Base-by-base conservation (phyloP, 2,329 filamentous ascomycete genomes). In the Botrytis cinerea region DNA sequence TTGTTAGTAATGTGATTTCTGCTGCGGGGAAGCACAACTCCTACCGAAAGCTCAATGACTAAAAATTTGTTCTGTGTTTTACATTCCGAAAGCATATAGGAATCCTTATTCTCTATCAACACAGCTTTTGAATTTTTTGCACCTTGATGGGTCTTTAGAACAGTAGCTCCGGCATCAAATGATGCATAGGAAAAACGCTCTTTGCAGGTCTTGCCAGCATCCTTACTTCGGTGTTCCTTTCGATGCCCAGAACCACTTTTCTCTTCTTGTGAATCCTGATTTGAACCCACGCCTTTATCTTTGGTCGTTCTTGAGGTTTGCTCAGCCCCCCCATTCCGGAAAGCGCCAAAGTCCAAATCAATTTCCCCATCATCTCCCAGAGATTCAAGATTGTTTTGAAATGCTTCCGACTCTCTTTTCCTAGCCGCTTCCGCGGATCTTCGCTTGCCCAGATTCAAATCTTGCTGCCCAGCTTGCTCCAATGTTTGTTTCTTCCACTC, bases 401-500 rank as follows among this genome's bases (percentile, higher is more conserved):
- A 86, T 70, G 87, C 87, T 66, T 86, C 85, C 7, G 84, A 86
- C 61, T 87, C 85, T 69, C 84, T 84, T 62, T 85, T 85, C 76
- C 86, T 87, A 74, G 82, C 84, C 80, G 83, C 80, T n/a, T 74
- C 76, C 10, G 81, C 84, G 76, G 80, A 84, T 79, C 81, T 88
- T 81, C 79, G 86, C 77, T 86, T 89, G 81, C 84, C 92, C 80
- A 87, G 87, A 82, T 87, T 90, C 82, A 87, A 93, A 77, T 83
- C 92, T 80, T 85, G 94, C 80, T 98, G 95, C 20, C 94, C 95
- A 5, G 90, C 91, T 80, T 94, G 93, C 70, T 91, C 93, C 28
- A 98, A 84, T 84, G 97, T 97, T 85, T 95, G 92, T 80, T 92
- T 93, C 84, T 97, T 98, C 96, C 96, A 99, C 79, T 98, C 95